phyloP scores from a whole-genome alignment of 805 yeast species.

The Wickerhamomyces silvicola region DNA sequence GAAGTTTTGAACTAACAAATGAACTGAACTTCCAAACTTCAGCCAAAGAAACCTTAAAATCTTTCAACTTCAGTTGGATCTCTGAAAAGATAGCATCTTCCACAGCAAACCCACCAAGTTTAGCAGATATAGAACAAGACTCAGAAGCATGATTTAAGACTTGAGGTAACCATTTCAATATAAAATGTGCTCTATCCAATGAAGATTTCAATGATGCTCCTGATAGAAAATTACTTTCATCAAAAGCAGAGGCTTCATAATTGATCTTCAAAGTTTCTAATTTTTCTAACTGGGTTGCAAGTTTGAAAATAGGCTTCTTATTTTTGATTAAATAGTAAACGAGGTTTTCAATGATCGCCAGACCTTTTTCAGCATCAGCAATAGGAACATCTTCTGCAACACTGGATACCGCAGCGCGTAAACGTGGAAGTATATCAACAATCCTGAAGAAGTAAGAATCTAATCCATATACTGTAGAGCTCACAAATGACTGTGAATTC shows the following conservation, averaged over 20 bases:
- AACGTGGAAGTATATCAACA: slow-evolving; percentile 73
- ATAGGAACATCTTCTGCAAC: slow-evolving; percentile 72
- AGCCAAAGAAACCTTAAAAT: slow-evolving; percentile 8
- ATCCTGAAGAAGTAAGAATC: slow-evolving; percentile 56
- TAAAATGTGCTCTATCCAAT: slow-evolving; percentile 7
- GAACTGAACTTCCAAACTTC: slow-evolving; percentile 15
- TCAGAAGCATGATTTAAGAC: slow-evolving; percentile 26
- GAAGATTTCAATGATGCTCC: slow-evolving; percentile 7
- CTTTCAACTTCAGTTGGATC: slow-evolving; percentile 11
- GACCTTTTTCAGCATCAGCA: slow-evolving; percentile 65
- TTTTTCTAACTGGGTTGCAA: slow-evolving; percentile 16
- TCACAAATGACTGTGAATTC: slow-evolving; percentile 39
- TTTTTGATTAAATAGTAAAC: slow-evolving; percentile 49
- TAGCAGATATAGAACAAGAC: slow-evolving; percentile 13
- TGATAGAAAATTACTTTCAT: slow-evolving; percentile 16
- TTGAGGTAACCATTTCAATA: slow-evolving; percentile 28
- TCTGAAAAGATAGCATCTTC: slow-evolving; percentile 16
- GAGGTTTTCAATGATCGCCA: slow-evolving; percentile 71
- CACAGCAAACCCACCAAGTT: slow-evolving; percentile 7
- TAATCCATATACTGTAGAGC: slow-evolving; percentile 36
- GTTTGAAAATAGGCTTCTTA: slow-evolving; percentile 38
- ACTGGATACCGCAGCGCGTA: slow-evolving; percentile 56
- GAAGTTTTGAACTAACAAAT: slow-evolving; percentile 5
- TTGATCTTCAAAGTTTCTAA: slow-evolving; percentile 15
- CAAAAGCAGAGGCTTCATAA: slow-evolving; percentile 17